A percentile compares a stretch with the other conserved stretches of the same genome.
Evolutionary conservation across 192 early-diverging fungal genomes (phyloP).

Genomic region (Geranomyces michiganensis): DNA sequence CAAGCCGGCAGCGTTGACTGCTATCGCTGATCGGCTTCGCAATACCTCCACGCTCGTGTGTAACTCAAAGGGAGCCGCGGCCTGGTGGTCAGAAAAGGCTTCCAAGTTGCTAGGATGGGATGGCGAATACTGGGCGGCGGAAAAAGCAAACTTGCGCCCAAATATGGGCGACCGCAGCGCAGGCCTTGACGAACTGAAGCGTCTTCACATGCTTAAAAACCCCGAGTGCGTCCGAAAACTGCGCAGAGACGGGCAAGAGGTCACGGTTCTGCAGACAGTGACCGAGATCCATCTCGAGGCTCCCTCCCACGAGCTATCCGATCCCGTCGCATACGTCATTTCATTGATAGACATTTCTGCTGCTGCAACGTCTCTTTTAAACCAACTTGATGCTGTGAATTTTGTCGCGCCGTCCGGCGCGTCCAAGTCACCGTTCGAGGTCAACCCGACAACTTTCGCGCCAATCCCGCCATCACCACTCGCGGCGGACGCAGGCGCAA

Average conservation of each 20-base stretch:
- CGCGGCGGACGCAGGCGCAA: too few relatives aligned
- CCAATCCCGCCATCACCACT: too few relatives aligned
- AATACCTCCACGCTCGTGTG: background rate
- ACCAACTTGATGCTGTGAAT: background rate
- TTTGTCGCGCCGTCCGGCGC: background rate
- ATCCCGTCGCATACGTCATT: background rate
- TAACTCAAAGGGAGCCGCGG: background rate
- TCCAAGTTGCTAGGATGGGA: background rate
- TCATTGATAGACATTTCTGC: background rate
- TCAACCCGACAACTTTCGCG: too few relatives aligned
- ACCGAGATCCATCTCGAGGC: background rate
- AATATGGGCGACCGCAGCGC: slow-evolving; percentile 8
- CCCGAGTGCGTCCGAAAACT: background rate
- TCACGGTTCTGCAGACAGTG: slow-evolving; percentile 7
- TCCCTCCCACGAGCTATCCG: background rate
- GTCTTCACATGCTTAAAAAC: background rate
- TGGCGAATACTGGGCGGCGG: background rate
- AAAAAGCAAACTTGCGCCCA: background rate
- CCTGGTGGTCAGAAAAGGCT: background rate
- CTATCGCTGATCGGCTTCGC: background rate
- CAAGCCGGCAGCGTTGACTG: too few relatives aligned
- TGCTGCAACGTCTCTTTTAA: background rate
- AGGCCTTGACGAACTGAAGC: background rate
- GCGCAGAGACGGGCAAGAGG: background rate
- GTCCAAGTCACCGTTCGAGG: background rate